These are phyloP conservation scores for Alternaria angustiovoidea DNA, from an alignment of 2,329 filamentous ascomycete genomes.

Conservation along the genomic window DNA sequence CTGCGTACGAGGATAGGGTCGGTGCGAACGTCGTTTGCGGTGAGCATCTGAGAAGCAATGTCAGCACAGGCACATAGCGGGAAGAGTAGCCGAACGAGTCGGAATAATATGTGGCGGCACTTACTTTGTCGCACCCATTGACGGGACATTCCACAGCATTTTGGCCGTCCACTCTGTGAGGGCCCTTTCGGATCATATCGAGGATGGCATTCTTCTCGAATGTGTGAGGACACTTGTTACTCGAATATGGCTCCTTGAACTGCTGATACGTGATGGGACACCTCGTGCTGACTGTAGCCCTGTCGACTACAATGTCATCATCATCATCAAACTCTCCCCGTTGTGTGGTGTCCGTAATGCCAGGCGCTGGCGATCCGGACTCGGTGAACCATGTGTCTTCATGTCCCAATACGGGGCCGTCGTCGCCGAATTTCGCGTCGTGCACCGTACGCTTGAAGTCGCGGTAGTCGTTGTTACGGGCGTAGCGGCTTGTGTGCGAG, in stretches of 20 bases:
- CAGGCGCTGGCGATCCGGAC: conserved; percentile 54
- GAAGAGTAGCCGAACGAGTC: not conserved
- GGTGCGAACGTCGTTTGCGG: conserved; percentile 35
- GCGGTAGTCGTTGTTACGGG: conserved; percentile 66
- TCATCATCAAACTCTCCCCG: conserved; percentile 58
- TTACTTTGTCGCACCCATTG: conserved; percentile 66
- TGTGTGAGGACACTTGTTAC: conserved; percentile 72
- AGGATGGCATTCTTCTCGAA: conserved; percentile 73
- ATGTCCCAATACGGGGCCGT: conserved; percentile 62
- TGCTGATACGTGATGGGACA: conserved; percentile 73
- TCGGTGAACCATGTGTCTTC: conserved; percentile 70
- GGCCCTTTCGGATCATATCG: conserved; percentile 56
- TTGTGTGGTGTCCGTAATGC: conserved; percentile 46
- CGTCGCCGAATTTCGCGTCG: conserved; percentile 65
- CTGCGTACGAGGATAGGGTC: conserved; percentile 48
- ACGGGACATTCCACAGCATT: conserved; percentile 66
- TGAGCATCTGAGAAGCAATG: conserved; percentile 37
- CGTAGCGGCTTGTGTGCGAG: conserved; percentile 58
- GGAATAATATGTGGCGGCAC: not conserved
- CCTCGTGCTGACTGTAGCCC: conserved; percentile 70
- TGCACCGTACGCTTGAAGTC: conserved; percentile 69
- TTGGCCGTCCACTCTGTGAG: conserved; percentile 33
- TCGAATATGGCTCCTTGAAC: conserved; percentile 73
- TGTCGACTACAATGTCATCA: conserved; percentile 73
- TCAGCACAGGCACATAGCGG: conserved; percentile 6